Base-by-base conservation (phyloP, 345 rosid species). In the Diplotaxis tenuifolia region DNA sequence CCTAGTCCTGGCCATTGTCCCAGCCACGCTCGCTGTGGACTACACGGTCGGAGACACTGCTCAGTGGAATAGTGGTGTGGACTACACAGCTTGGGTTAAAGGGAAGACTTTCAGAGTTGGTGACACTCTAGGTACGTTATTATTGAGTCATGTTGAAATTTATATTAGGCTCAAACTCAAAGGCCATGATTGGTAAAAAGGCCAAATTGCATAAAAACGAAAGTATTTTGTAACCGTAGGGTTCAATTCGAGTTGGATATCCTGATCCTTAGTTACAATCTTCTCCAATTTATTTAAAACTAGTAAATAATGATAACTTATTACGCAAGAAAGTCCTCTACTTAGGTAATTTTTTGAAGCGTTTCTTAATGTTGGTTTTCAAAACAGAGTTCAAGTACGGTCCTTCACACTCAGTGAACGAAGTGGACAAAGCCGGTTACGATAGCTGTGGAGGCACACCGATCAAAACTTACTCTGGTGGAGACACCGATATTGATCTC, bases 21-120 rank as follows among this genome's bases (percentile, higher is more conserved):
- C 83, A 20, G 80, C 75, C 21, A 59, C 80, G 15, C 0, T 60
- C 2, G 83, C 83, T n/a, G 80, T 11, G 50, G 56, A 53, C 0
- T 14, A 45, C 63, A 56, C 38, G 19, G 78, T 80, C 0, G 83
- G 83, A 19, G 83, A n/a, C 59, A 0, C 31, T 21, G 0, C 0
- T 0, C 60, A 53, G 22, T 80, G 83, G 83, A 7, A 0, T 9
- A 54, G 2, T 52, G 9, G 11, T 49, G 74, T 65, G 12, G 75
- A 80, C 49, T 80, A 80, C 68, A 38, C 45, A 8, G 25, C 0
- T 10, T 80, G 83, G 83, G 42, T 36, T 20, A 19, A 6, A 5
- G 78, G 75, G 36, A 76, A 80, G 34, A 76, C 83, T 61, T 80
- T 80, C 55, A 72, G n/a, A 0, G 83, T 76, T 62, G 83, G 83